Conservation (phyloP, 148 eudicot genomes). For the Limonium bicolor region DNA sequence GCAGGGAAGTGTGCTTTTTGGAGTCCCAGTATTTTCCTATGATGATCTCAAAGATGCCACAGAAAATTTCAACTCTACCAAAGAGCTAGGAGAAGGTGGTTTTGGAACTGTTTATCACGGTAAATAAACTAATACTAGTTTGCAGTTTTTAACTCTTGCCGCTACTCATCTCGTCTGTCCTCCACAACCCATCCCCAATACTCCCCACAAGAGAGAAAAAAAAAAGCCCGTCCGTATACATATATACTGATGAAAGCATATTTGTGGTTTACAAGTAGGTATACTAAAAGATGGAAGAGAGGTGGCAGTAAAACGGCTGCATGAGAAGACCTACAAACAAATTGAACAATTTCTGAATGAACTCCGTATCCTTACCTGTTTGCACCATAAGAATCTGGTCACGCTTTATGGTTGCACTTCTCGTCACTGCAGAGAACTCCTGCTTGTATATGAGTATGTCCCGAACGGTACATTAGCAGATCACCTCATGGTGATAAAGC, state of each 20-base stretch:
- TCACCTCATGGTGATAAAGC: slow-evolving; percentile 32
- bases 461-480: slow-evolving; percentile 44
- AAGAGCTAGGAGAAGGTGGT: slow-evolving; percentile 42
- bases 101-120: slow-evolving; percentile 44
- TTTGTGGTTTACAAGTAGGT: slow-evolving; percentile 12
- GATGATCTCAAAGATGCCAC: slow-evolving; percentile 33
- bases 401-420: slow-evolving; percentile 44
- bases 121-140: slow-evolving; percentile 6
- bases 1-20: slow-evolving; percentile 13
- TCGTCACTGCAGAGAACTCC: slow-evolving; percentile 22
- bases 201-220: no score
- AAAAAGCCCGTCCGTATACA: no score
- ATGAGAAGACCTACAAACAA: slow-evolving; percentile 23
- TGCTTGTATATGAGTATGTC: slow-evolving; percentile 41
- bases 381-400: slow-evolving; percentile 35
- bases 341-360: slow-evolving; percentile 36
- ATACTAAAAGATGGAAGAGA: slow-evolving; percentile 34
- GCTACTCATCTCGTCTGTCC: no score
- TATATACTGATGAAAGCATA: neutral
- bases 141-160: no score
- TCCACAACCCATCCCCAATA: no score
- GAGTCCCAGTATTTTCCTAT: slow-evolving; percentile 29
- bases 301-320: slow-evolving; percentile 43
- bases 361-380: slow-evolving; percentile 24
- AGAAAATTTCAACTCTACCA: slow-evolving; percentile 19